Base-by-base conservation (phyloP, 768 basidiomycete species). In the Sistotremastrum suecicum region DNA sequence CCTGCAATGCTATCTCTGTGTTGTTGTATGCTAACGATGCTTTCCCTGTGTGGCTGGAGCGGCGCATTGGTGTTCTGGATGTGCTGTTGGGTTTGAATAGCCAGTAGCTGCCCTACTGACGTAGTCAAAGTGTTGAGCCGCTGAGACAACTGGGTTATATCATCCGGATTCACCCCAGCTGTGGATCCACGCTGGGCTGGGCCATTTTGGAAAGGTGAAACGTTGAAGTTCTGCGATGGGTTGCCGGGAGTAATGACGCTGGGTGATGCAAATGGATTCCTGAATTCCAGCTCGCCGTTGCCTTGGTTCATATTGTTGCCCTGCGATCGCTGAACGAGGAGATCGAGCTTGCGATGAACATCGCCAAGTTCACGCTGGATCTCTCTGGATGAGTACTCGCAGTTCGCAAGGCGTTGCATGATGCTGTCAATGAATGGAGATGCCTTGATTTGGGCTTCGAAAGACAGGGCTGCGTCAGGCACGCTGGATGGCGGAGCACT, bases 71-170 rank as follows among this genome's bases (percentile, higher is more conserved):
- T 55, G 42, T 63, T 61, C 49, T 81, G 80, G 28, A 80, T 63
- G 51, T 76, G 74, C 43, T 71, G 70, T 52, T 86, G 83, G 1
- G 83, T 86, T 58, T 86, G 84, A 38, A 87, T 60, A 2, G 83
- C 81, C 6, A 90, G 72, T 29, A 91, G 70, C 58, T 88, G 86
- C 28, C 86, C 82, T 43, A 91, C 87, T 5, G 88, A 88, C 2
- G 82, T 78, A 11, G 85, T 84, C 54, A 91, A 65, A 7, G 79
- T 80, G 57, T 78, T 82, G 45, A 91, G 67, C 37, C 84, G 76
- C 54, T 83, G 83, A 7, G 83, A 81, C 38, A 88, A 84, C 43
- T 78, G 72, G 7, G 73, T 67, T 47, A 86, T 75, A 59, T 87
- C 84, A 60, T 88, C 83, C 29, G 68, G 58, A 37, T 78, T 74